Evolutionary conservation across 306 rosid species (phyloP).

Genomic region (Gastrolobium villosum): DNA sequence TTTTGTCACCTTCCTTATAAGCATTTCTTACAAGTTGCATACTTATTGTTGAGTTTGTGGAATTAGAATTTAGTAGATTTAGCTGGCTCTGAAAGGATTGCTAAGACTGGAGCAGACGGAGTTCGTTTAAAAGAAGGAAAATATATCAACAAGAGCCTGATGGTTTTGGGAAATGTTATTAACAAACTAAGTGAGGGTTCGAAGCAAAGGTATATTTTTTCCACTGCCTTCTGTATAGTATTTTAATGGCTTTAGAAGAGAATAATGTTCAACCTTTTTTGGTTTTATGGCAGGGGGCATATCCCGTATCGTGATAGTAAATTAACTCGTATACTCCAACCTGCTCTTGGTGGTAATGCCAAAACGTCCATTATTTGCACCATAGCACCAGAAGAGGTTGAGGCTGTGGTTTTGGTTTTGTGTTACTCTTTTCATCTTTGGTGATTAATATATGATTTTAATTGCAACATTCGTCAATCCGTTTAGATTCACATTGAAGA

Average conservation of each 20-base stretch:
- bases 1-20: conserved; percentile 25
- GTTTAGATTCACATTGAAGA: conserved; percentile 87
- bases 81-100: conserved; percentile 98
- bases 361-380: conserved; percentile 97
- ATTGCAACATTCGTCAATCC: conserved; percentile 35
- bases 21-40: conserved; percentile 34
- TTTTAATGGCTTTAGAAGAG: conserved; percentile 25
- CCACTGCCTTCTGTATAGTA: neutral
- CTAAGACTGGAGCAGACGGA: conserved; percentile 97
- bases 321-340: conserved; percentile 97
- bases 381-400: conserved; percentile 96
- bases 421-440: conserved; percentile 2
- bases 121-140: conserved; percentile 97
- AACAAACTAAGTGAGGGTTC: conserved; percentile 94
- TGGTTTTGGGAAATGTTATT: conserved; percentile 94
- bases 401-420: conserved; percentile 13
- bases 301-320: conserved; percentile 98
- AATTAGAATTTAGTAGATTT: conserved; percentile 90
- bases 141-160: conserved; percentile 93
- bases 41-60: conserved; percentile 47
- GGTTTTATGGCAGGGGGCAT: conserved; percentile 71
- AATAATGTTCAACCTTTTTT: conserved; percentile 36
- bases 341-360: conserved; percentile 99
- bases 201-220: conserved; percentile 73
- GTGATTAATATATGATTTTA: conserved; percentile 3